Evolutionary conservation across 2,329 filamentous ascomycete genomes (phyloP).

Genomic region (Xylariaceae sp.): DNA sequence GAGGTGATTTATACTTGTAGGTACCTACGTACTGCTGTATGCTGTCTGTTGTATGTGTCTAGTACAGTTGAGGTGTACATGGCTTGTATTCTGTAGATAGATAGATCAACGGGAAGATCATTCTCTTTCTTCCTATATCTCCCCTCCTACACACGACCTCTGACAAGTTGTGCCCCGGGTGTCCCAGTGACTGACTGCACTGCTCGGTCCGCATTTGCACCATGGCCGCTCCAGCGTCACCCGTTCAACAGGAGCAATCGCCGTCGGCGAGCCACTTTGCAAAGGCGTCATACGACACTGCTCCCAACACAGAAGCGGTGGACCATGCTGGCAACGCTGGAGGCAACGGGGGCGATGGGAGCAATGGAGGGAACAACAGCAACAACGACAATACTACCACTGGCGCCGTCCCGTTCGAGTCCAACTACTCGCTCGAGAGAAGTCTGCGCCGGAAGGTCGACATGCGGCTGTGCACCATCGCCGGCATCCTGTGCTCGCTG

Average conservation of each 20-base stretch:
- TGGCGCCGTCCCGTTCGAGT: conserved; percentile 8
- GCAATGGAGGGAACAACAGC: not conserved
- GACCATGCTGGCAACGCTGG: conserved; percentile 2
- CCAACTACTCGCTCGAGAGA: conserved; percentile 19
- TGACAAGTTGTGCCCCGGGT: too few relatives aligned
- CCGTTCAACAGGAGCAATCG: not conserved
- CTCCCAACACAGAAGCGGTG: conserved; percentile 15
- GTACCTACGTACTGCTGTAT: too few relatives aligned
- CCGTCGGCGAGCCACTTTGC: not conserved
- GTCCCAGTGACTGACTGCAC: too few relatives aligned
- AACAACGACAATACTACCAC: not conserved
- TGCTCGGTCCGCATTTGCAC: too few relatives aligned
- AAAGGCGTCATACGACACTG: too few relatives aligned
- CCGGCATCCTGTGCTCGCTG: conserved; percentile 63
- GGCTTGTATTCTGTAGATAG: too few relatives aligned
- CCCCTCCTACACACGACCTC: not conserved
- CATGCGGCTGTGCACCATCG: conserved; percentile 63
- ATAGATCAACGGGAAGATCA: too few relatives aligned
- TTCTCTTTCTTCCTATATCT: not conserved
- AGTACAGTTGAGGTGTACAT: too few relatives aligned
- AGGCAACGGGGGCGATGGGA: conserved; percentile 1
- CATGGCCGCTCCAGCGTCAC: conserved; percentile 5
- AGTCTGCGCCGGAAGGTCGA: conserved; percentile 56
- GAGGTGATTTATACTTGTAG: not conserved
- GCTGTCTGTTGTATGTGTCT: too few relatives aligned